Evolutionary conservation across 345 rosid species (phyloP), one percentile per base, ranked within the genome.

Genomic region (Euphorbia peplus): DNA sequence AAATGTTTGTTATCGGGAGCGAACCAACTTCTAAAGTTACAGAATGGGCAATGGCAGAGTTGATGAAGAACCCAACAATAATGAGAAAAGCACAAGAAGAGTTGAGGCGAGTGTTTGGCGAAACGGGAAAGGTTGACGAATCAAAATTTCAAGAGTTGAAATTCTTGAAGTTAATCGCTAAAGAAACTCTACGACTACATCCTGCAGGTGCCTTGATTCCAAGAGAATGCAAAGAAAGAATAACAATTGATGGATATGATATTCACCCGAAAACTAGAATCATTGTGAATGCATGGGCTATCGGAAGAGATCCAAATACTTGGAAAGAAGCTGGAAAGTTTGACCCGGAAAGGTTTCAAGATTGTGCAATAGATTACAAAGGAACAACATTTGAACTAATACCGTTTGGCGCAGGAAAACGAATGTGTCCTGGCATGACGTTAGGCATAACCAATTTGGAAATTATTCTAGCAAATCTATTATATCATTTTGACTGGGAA

Each of bases 401-500:
- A 15, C 82, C 73, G 18, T 74, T 74, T 28, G 76, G 78, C 5
- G 78, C 70, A 13, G 76, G 79, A 22, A 71, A 70, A 57, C 74
- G 79, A 42, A 75, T 75, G 11, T 79, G 79, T 42, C 74, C 74
- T 0, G 76, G 82, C 3, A 51, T 74, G 12, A 18, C 18, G 0
- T 60, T 71, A 28, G 77, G 71, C 5, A 51, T 54, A 22, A 53
- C 72, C 0, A 66, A 51, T 24, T 8, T 61, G 5, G 79, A 79
- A 71, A 32, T 74, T 15, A 39, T 25, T 0, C 64, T 69, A 4
- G 72, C 77, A 0, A 37, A 30, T 32, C 21, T 74, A 7, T 58
- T 78, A 4, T 78, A 56, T 41, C 70, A 70, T 58, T 78, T 78
- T 66, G 82, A 78, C 16, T 74, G 78, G 78, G 32, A 67, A 54